phyloP scores from a whole-genome alignment of 345 rosid species.

The Bruguiera sexangula region DNA sequence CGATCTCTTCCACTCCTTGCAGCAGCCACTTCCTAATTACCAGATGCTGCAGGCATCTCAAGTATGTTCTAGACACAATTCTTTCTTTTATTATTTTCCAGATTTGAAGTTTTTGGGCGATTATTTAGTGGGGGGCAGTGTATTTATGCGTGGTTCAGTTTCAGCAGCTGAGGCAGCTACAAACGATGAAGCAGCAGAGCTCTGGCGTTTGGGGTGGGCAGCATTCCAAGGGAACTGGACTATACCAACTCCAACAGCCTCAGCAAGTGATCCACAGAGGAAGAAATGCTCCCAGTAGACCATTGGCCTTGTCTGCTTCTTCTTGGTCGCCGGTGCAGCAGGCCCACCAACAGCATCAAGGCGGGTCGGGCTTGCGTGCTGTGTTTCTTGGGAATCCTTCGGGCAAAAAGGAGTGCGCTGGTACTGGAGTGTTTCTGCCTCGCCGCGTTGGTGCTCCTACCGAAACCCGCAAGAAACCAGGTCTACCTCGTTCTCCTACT shows the following conservation, averaged over 20 bases:
- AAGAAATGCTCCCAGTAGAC: slow-evolving; percentile 4
- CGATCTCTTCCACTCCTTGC: slow-evolving; percentile 24
- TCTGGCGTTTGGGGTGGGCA: slow-evolving; percentile 28
- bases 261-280: slow-evolving; percentile 11
- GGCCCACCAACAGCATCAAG: slow-evolving; percentile 21
- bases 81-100: no score
- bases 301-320: slow-evolving; percentile 42
- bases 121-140: neutral
- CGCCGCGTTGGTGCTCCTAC: slow-evolving; percentile 38
- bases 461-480: slow-evolving; percentile 53
- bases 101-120: neutral
- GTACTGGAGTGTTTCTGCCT: slow-evolving; percentile 91
- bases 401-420: slow-evolving; percentile 56
- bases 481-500: slow-evolving; percentile 20
- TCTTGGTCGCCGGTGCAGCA: slow-evolving; percentile 60
- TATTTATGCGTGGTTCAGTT: slow-evolving; percentile 29
- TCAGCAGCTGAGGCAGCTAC: slow-evolving; percentile 59
- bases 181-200: slow-evolving; percentile 35
- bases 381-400: slow-evolving; percentile 47
- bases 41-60: slow-evolving; percentile 55
- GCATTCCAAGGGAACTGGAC: slow-evolving; percentile 22
- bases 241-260: slow-evolving; percentile 11
- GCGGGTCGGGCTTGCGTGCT: slow-evolving; percentile 54
- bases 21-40: slow-evolving; percentile 38
- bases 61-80: slow-evolving; percentile 26